Conservation (phyloP, 768 basidiomycete species). For the Boletus bicolor region DNA sequence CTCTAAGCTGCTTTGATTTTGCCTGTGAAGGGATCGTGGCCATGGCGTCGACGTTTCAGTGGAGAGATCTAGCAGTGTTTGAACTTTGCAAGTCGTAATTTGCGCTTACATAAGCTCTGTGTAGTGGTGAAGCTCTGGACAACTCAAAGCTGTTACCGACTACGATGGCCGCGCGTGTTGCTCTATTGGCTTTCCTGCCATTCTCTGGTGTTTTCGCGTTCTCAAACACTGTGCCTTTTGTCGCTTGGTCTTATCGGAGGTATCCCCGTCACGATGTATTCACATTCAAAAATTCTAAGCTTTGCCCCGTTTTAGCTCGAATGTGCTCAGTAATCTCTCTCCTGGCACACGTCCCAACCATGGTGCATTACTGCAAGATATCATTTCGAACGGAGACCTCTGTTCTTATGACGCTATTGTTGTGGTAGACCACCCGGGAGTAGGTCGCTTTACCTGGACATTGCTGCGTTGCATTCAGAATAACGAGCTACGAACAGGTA, state of each 20-base stretch:
- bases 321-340: conserved; percentile 43
- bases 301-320: conserved; percentile 38
- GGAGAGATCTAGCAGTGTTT: too few species aligned
- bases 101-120: conserved; percentile 18
- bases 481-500: conserved; percentile 40
- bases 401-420: conserved; percentile 68
- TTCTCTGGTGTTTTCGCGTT: conserved; percentile 47
- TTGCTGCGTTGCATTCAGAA: not conserved
- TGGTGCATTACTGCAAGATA: conserved; percentile 40
- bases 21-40: conserved; percentile 56
- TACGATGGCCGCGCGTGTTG: conserved; percentile 43
- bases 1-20: conserved; percentile 74
- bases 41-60: conserved; percentile 17
- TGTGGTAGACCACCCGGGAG: conserved; percentile 69
- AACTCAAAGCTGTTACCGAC: not conserved
- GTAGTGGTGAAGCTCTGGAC: too few species aligned
- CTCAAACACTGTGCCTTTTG: conserved; percentile 58
- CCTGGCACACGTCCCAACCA: conserved; percentile 30
- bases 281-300: not conserved
- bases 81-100: not conserved
- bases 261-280: conserved; percentile 22
- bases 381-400: conserved; percentile 44
- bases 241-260: conserved; percentile 72
- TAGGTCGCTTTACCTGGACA: conserved; percentile 35
- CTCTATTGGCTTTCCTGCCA: conserved; percentile 45